These are phyloP conservation scores for Globisporangium uncinulatum DNA, from an alignment of 352 stramenopile species.

Conservation along the genomic window DNA sequence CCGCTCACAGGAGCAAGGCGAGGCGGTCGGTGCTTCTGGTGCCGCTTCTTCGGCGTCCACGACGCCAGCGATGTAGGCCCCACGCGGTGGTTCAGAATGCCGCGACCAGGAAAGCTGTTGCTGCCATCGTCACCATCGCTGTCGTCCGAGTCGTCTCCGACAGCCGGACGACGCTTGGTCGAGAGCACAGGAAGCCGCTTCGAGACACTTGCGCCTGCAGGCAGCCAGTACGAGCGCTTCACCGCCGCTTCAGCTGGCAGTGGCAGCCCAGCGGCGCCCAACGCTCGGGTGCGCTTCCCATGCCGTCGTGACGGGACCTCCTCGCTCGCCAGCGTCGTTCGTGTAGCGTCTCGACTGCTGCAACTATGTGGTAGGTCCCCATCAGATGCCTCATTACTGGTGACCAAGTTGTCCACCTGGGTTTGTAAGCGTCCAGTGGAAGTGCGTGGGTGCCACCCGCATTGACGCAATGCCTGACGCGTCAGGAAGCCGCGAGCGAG, in stretches of 20 bases:
- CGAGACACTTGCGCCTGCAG: slow-evolving; percentile 38
- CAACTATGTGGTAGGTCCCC: not conserved
- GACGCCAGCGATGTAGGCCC: not conserved
- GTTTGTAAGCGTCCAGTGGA: too few relatives aligned
- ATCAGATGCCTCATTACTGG: too few relatives aligned
- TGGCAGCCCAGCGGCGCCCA: not conserved
- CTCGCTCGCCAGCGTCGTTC: not conserved
- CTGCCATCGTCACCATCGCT: slow-evolving; percentile 4
- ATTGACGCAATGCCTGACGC: slow-evolving; percentile 5
- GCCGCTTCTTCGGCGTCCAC: slow-evolving; percentile 37
- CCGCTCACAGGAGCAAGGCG: slow-evolving; percentile 29
- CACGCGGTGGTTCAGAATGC: not conserved
- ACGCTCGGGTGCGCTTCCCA: not conserved
- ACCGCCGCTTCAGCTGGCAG: slow-evolving; percentile 8
- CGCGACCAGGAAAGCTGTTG: not conserved
- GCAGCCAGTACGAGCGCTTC: slow-evolving; percentile 74
- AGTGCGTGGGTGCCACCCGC: not conserved
- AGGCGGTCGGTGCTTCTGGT: slow-evolving; percentile 36
- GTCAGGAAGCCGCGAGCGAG: slow-evolving; percentile 31
- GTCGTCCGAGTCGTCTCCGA: slow-evolving; percentile 1
- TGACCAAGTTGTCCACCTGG: not conserved
- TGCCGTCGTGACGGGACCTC: not conserved
- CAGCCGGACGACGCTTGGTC: slow-evolving; percentile 5
- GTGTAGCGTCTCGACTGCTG: not conserved
- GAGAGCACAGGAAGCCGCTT: slow-evolving; percentile 35